Conservation (phyloP, 768 basidiomycete species). For the Tulasnella sp. region DNA sequence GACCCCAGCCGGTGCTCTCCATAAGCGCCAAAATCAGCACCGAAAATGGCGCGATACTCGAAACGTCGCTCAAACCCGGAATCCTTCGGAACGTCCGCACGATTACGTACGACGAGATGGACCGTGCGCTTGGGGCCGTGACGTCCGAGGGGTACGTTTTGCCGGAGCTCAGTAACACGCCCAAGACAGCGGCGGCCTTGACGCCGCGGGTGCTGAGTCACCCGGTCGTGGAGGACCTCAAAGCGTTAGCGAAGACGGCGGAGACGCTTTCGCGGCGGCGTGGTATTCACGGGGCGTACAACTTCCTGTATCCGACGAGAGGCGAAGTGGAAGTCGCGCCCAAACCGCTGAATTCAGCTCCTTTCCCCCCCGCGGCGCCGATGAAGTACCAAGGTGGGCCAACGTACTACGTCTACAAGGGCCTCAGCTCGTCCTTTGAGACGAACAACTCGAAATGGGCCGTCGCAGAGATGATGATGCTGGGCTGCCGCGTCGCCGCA, state of each 20-base stretch:
- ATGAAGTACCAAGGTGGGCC: conserved; percentile 11
- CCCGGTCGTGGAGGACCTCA: neutral
- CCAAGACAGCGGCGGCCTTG: neutral
- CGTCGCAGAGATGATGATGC: conserved; percentile 23
- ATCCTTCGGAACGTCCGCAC: conserved; percentile 63
- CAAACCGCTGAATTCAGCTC: neutral
- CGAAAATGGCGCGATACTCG: conserved; percentile 57
- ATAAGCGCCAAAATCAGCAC: conserved; percentile 70
- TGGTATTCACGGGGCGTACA: neutral
- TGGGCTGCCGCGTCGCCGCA: conserved; percentile 15
- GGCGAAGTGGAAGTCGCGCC: neutral
- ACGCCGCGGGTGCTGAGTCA: neutral
- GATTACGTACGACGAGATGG: conserved; percentile 65
- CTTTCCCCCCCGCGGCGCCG: conserved; percentile 4
- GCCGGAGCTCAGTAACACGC: neutral
- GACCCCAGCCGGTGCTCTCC: conserved; percentile 59
- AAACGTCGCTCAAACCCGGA: conserved; percentile 66
- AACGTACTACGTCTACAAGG: conserved; percentile 1
- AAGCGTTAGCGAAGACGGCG: neutral
- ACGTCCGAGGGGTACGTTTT: neutral
- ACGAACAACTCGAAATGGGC: conserved; percentile 18
- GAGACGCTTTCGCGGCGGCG: neutral
- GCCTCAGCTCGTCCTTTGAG: neutral
- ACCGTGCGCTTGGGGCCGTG: conserved; percentile 45
- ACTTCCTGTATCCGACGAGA: neutral